Percentiles rank a stretch among this genome's conserved stretches.
These are phyloP conservation scores for Tetraselmis chui DNA, from an alignment of 139 green algal species.

Conservation along the genomic window DNA sequence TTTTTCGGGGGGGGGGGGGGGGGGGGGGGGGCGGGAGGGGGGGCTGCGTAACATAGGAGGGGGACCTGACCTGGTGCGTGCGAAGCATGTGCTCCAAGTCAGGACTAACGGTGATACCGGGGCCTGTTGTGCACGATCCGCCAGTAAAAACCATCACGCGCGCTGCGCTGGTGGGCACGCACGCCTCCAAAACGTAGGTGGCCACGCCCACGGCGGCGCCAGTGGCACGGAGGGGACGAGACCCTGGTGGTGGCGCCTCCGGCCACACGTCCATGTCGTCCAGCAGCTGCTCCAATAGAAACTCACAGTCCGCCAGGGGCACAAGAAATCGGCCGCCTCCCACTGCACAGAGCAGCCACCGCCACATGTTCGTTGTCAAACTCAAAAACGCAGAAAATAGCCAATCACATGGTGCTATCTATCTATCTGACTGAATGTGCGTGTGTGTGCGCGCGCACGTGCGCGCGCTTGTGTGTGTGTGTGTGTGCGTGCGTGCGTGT, in stretches of 20 bases:
- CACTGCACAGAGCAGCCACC: no score
- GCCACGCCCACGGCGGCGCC: constrained; percentile 48
- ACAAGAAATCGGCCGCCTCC: constrained; percentile 34
- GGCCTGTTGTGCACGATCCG: constrained; percentile 38
- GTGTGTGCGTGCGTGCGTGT: no score
- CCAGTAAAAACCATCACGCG: constrained; percentile 46
- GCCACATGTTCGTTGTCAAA: no score
- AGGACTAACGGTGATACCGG: constrained; percentile 32
- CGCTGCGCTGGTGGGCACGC: constrained; percentile 10
- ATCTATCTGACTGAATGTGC: no score
- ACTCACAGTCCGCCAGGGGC: constrained; percentile 40
- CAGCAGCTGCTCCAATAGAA: constrained; percentile 27
- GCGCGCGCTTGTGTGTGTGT: no score
- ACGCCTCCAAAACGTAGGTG: constrained; percentile 30
- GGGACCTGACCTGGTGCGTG: constrained; percentile 30
- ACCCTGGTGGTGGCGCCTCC: neutral
- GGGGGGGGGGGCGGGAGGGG: no score
- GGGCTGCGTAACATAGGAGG: no score
- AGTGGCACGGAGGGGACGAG: constrained; percentile 33
- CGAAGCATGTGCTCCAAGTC: constrained; percentile 35
- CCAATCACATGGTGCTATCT: no score
- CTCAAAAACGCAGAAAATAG: no score
- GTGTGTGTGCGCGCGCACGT: no score
- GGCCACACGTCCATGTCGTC: constrained; percentile 29
- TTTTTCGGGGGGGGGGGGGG: no score